phyloP scores from a whole-genome alignment of 1,284 basidiomycete genomes.

The Boletus semigastroideus region DNA sequence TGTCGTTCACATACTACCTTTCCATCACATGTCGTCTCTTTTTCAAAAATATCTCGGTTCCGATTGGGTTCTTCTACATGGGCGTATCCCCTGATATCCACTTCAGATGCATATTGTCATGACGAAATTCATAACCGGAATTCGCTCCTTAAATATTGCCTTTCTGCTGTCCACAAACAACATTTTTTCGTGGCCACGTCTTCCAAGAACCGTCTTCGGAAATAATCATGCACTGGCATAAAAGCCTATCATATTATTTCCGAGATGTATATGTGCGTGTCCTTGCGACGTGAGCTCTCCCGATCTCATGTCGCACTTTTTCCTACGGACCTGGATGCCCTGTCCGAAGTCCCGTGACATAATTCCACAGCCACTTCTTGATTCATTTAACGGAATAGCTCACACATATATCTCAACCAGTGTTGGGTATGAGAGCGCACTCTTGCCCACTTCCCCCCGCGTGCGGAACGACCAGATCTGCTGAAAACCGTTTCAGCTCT shows the following conservation, averaged over 20 bases:
- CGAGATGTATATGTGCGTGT: not conserved
- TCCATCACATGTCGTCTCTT: too few species aligned
- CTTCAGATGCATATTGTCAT: not conserved
- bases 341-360: constrained; percentile 17
- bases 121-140: not conserved
- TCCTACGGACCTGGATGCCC: constrained; percentile 4
- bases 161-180: too few species aligned
- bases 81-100: not conserved
- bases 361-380: constrained; percentile 8
- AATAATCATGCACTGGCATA: too few species aligned
- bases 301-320: constrained; percentile 4
- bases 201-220: too few species aligned
- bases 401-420: constrained; percentile 16
- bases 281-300: constrained; percentile 3
- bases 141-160: too few species aligned
- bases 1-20: not conserved
- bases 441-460: constrained; percentile 1
- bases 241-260: not conserved
- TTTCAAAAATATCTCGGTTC: not conserved
- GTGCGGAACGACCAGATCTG: not conserved
- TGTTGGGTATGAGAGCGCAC: constrained; percentile 5
- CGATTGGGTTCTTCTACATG: not conserved
- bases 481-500: not conserved
- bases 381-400: constrained; percentile 9
- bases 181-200: not conserved